Percentiles rank a stretch among this genome's conserved stretches.
Conservation (phyloP, 129 eudicot genomes). For the Calendula officinalis region DNA sequence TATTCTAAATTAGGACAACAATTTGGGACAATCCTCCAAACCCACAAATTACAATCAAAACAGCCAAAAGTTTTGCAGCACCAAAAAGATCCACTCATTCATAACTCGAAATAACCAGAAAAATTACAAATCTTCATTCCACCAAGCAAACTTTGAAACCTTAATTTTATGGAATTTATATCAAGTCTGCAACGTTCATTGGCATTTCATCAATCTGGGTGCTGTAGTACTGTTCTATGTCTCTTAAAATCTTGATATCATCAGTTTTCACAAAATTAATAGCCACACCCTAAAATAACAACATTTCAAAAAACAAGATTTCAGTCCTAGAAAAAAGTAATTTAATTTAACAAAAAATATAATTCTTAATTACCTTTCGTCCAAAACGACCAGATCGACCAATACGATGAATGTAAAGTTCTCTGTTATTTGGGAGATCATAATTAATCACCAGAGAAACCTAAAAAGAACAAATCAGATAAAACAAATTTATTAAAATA, state of each 20-base stretch:
- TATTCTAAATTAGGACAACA: conserved; percentile 24
- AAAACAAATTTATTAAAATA: not conserved
- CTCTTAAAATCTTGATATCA: conserved; percentile 85
- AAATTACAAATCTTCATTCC: conserved; percentile 1
- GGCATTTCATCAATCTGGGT: conserved; percentile 99
- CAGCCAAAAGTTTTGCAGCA: conserved; percentile 20
- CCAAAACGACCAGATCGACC: conserved; percentile 99
- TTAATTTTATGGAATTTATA: conserved; percentile 27
- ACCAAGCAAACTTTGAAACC: not conserved
- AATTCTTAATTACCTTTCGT: conserved; percentile 61
- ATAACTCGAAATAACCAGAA: conserved; percentile 16
- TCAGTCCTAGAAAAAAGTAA: not conserved
- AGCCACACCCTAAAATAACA: conserved; percentile 98
- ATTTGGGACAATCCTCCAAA: conserved; percentile 15
- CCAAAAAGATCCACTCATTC: conserved; percentile 23
- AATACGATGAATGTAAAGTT: conserved; percentile 94
- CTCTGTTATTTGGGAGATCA: conserved; percentile 94
- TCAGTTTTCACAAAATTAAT: conserved; percentile 91
- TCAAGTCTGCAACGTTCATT: conserved; percentile 91
- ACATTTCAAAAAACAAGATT: not conserved
- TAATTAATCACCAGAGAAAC: conserved; percentile 94
- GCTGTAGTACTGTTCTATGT: conserved; percentile 96
- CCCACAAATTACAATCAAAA: conserved; percentile 25
- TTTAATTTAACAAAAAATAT: not conserved
- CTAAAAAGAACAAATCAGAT: conserved; percentile 30